Percentiles rank a stretch among this genome's conserved stretches.
These are phyloP conservation scores for Lactifluus echinatus DNA, from an alignment of 768 basidiomycete genomes.

Conservation along the genomic window DNA sequence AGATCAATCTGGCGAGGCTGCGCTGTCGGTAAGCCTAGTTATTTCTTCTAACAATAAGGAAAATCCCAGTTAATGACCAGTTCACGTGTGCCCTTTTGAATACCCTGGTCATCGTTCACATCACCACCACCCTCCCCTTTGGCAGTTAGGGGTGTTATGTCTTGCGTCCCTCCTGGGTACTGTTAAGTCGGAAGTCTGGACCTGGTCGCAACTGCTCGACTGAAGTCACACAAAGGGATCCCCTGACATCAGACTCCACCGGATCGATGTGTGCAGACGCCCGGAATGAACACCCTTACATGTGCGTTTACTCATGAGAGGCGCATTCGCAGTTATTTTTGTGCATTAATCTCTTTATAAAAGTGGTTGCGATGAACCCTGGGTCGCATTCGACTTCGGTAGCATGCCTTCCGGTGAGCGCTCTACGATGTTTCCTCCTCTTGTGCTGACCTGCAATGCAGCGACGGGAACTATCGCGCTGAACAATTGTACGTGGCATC, in stretches of 20 bases:
- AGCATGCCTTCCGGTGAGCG: constrained; percentile 14
- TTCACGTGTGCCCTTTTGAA: constrained; percentile 2
- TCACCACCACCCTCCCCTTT: constrained; percentile 3
- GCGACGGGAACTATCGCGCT: constrained; percentile 18
- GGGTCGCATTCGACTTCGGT: not conserved
- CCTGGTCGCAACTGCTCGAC: not conserved
- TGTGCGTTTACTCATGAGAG: not conserved
- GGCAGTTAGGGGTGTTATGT: constrained; percentile 13
- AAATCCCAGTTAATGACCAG: constrained; percentile 1
- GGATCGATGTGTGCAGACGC: constrained; percentile 2
- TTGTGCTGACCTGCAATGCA: constrained; percentile 4
- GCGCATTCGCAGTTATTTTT: not conserved
- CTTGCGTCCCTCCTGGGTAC: constrained; percentile 3
- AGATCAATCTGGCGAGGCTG: constrained; percentile 2
- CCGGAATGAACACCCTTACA: not conserved
- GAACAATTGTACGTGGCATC: constrained; percentile 17
- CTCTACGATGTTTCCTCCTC: not conserved
- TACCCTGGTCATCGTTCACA: constrained; percentile 7
- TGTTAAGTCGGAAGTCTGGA: constrained; percentile 1
- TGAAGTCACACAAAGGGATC: not conserved
- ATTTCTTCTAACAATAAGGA: constrained; percentile 4
- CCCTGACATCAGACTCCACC: constrained; percentile 5
- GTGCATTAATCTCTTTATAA: constrained; percentile 5
- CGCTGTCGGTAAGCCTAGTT: constrained; percentile 4
- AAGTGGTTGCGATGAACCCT: not conserved